Percentiles rank a stretch among this genome's conserved stretches.
Evolutionary conservation across 2,329 filamentous ascomycete genomes (phyloP).

Genomic region (Claviceps paspali): DNA sequence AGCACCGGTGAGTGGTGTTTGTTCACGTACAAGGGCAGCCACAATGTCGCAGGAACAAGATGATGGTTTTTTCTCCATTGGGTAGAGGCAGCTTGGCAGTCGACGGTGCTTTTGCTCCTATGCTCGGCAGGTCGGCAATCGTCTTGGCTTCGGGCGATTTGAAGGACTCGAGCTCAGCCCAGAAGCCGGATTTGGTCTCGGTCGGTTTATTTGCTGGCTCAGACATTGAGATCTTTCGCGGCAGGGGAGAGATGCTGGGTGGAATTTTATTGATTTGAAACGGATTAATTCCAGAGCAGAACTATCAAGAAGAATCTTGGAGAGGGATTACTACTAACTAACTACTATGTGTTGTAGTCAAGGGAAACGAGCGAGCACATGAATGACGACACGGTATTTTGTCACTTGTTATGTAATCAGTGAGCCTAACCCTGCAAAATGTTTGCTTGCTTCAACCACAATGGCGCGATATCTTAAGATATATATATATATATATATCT

Average conservation of each 20-base stretch:
- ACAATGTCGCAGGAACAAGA: slow-evolving; percentile 58
- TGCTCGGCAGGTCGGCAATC: slow-evolving; percentile 30
- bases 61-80: slow-evolving; percentile 38
- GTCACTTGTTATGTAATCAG: background rate
- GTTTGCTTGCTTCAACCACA: background rate
- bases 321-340: too few species aligned
- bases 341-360: too few species aligned
- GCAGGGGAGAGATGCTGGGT: too few species aligned
- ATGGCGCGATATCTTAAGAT: too few species aligned
- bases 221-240: slow-evolving; percentile 1
- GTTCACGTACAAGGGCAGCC: slow-evolving; percentile 59
- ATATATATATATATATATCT: background rate
- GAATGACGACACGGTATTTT: background rate
- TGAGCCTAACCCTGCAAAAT: background rate
- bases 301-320: too few species aligned
- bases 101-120: slow-evolving; percentile 41
- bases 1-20: too few species aligned
- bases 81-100: slow-evolving; percentile 37
- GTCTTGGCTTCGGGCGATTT: slow-evolving; percentile 26
- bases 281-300: too few species aligned
- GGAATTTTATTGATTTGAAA: too few species aligned
- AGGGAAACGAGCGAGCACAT: background rate
- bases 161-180: slow-evolving; percentile 25
- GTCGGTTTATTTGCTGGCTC: background rate
- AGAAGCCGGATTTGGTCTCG: slow-evolving; percentile 11